phyloP scores from a whole-genome alignment of 1,139 yeast species.

The Suhomyces terraborum region DNA sequence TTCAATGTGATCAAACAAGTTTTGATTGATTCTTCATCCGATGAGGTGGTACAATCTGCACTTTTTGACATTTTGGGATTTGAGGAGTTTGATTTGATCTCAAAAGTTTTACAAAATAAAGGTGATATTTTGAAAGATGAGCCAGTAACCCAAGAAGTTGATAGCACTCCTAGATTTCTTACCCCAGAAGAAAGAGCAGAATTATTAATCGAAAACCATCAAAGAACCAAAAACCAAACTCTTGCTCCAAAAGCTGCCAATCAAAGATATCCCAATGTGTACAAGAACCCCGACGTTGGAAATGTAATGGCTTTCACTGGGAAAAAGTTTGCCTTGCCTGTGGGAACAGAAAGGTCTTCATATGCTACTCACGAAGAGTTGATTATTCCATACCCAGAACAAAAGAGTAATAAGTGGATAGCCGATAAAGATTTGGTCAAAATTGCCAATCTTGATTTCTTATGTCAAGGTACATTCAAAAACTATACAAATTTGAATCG shows the following conservation, averaged over 20 bases:
- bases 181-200: slow-evolving; percentile 60
- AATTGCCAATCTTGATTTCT: slow-evolving; percentile 64
- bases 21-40: slow-evolving; percentile 34
- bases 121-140: slow-evolving; percentile 22
- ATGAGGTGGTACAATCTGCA: slow-evolving; percentile 65
- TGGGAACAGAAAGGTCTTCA: slow-evolving; percentile 72
- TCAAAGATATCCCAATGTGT: slow-evolving; percentile 80
- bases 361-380: slow-evolving; percentile 78
- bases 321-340: slow-evolving; percentile 74
- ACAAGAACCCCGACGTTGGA: slow-evolving; percentile 64
- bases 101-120: slow-evolving; percentile 61
- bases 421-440: slow-evolving; percentile 58
- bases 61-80: slow-evolving; percentile 82
- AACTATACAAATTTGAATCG: slow-evolving; percentile 78
- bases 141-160: slow-evolving; percentile 8
- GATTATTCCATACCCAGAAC: slow-evolving; percentile 72
- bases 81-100: slow-evolving; percentile 78
- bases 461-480: slow-evolving; percentile 84
- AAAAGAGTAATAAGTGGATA: slow-evolving; percentile 46
- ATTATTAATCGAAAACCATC: slow-evolving; percentile 57
- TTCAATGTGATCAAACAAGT: slow-evolving; percentile 28
- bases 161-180: slow-evolving; percentile 32
- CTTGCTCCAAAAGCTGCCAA: slow-evolving; percentile 49
- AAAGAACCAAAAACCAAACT: slow-evolving; percentile 51
- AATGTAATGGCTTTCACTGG: slow-evolving; percentile 75